Evolutionary conservation across 192 early-diverging fungal genomes (phyloP), one percentile per base, ranked within the genome.

Genomic region (Gaertneriomyces sp.): DNA sequence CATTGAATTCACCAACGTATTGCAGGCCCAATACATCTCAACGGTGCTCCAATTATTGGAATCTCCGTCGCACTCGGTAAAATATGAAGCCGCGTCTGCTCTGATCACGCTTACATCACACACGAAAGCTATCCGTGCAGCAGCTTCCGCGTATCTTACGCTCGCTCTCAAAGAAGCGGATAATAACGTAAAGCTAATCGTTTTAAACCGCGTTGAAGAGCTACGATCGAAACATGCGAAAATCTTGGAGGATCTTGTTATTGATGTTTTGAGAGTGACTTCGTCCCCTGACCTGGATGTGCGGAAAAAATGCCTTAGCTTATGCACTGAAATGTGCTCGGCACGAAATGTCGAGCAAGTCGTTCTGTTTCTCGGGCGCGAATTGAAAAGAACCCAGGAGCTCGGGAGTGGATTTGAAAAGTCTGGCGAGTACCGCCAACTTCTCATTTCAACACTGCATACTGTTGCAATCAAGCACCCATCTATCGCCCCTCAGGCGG

Each of bases 101-200:
- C 75, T 99, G 58, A 89, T 97, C 49, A 81, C 82, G 20, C 79
- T 99, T 44, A 92, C 95, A 10, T 85, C 88, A 33, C 91, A 94
- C 69, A 83, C 92, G 43, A 85, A 89, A 6, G 95, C 94, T 17
- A 85, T 99, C 61, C 95, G 95, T 79, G 88, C 93, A 46, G 94
- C 92, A 7, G 95, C 94, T 0, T 73, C 85, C 16, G 91, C 89
- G 72, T 97, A 95, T 65, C 94, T 98, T 57, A 84, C 94, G 54
- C 83, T 99, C 44, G 89, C 90, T 58, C 77, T 90, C 16, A 93
- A 94, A 74, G 97, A 92, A 68, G 87, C 95, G 7, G 97, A 99
- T 71, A 99, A 97, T 79, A 99, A 99, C 73, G 87, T 99, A 51
- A 98, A 98, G 75, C 75, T 99, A 60, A 98, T 94, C 76, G 94